These are phyloP conservation scores for Pelargonium australe DNA, from an alignment of 441 rosid species.

Conservation along the genomic window DNA sequence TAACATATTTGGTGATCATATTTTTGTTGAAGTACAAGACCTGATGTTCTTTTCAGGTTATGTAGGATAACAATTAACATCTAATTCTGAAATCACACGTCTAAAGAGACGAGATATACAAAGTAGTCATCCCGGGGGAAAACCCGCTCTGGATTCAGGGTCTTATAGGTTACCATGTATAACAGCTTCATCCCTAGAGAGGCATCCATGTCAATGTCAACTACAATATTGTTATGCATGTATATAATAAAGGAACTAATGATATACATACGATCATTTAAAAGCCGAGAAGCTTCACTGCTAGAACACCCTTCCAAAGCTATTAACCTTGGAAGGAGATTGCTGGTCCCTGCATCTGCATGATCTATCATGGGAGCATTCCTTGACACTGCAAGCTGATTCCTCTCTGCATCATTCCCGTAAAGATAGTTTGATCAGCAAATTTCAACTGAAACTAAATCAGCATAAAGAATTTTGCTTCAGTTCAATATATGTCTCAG, in stretches of 20 bases:
- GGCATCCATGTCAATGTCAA: too few relatives aligned
- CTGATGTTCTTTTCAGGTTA: too few relatives aligned
- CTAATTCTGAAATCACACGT: too few relatives aligned
- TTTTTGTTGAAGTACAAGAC: too few relatives aligned
- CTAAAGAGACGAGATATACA: too few relatives aligned
- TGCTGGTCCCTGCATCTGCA: constrained; percentile 32
- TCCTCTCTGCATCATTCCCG: constrained; percentile 50
- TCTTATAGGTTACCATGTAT: too few relatives aligned
- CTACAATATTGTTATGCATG: too few relatives aligned
- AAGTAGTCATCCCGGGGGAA: too few relatives aligned
- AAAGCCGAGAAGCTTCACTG: constrained; percentile 50
- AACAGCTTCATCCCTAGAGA: too few relatives aligned
- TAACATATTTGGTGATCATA: too few relatives aligned
- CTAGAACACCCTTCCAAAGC: constrained; percentile 47
- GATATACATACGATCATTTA: constrained; percentile 46
- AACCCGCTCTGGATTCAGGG: too few relatives aligned
- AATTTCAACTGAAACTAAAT: constrained; percentile 27
- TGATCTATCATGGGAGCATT: constrained; percentile 27
- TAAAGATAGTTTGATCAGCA: constrained; percentile 34
- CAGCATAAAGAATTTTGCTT: background rate
- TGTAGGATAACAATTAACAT: too few relatives aligned
- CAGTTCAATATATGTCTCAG: background rate
- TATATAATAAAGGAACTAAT: constrained; percentile 3
- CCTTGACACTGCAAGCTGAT: constrained; percentile 28
- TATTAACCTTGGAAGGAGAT: constrained; percentile 26